These are phyloP conservation scores for Cyclostephanos invisitatus DNA, from an alignment of 108 stramenopile genomes.

Conservation along the genomic window DNA sequence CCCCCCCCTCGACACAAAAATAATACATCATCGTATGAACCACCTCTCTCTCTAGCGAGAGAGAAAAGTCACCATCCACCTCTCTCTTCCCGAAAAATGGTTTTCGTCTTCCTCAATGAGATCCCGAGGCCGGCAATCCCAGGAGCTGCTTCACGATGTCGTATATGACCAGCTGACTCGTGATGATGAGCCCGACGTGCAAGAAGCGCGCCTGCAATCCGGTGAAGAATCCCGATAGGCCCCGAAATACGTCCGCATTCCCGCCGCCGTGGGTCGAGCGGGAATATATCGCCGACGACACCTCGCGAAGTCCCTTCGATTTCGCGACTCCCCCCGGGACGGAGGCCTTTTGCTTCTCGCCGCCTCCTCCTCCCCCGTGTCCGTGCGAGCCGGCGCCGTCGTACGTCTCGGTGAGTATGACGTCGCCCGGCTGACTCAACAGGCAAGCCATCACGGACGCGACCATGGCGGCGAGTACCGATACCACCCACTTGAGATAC, in stretches of 20 bases:
- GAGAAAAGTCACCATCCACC: neutral
- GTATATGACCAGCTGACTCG: conserved; percentile 92
- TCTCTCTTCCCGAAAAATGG: neutral
- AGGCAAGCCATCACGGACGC: conserved; percentile 88
- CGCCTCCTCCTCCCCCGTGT: conserved; percentile 15
- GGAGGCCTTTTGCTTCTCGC: conserved; percentile 35
- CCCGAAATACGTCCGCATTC: conserved; percentile 52
- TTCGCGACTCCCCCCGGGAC: conserved; percentile 22
- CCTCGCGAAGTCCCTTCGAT: conserved; percentile 49
- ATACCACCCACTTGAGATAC: conserved; percentile 67
- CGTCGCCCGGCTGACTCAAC: conserved; percentile 93
- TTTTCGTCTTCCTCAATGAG: conserved; percentile 50
- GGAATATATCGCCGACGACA: conserved; percentile 71
- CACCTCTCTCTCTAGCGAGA: too few species aligned
- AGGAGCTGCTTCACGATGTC: conserved; percentile 90
- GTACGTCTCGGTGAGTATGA: conserved; percentile 90
- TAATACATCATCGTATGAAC: neutral
- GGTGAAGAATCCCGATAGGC: conserved; percentile 68
- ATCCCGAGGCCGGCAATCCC: conserved; percentile 90
- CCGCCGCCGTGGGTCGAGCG: conserved; percentile 81
- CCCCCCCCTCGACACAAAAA: neutral
- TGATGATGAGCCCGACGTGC: conserved; percentile 93
- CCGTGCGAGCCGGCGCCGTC: conserved; percentile 25
- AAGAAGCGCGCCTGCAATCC: conserved; percentile 83
- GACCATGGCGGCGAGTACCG: conserved; percentile 65